These are phyloP conservation scores for Lenzites betulinus DNA, from an alignment of 768 basidiomycete species.

Conservation along the genomic window DNA sequence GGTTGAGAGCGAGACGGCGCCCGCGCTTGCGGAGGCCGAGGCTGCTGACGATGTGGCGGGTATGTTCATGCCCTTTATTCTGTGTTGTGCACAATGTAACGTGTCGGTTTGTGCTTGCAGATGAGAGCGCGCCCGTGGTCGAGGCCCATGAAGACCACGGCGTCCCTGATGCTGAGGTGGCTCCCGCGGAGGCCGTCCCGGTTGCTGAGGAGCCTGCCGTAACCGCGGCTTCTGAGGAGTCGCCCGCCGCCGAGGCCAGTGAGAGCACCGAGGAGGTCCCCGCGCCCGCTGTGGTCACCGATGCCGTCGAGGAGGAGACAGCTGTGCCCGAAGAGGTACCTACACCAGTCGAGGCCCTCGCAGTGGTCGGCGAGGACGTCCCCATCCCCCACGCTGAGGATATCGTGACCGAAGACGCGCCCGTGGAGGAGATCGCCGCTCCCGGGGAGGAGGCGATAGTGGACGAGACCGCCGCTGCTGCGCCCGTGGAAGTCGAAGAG, in stretches of 20 bases:
- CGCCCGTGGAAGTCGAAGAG: background rate
- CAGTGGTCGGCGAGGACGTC: background rate
- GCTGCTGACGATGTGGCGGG: background rate
- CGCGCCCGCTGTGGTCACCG: background rate
- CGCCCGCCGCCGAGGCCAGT: background rate
- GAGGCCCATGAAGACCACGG: background rate
- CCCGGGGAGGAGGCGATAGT: background rate
- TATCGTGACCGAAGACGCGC: background rate
- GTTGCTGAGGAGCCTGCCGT: background rate
- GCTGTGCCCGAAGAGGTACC: background rate
- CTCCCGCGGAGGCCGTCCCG: background rate
- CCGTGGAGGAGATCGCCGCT: slow-evolving; percentile 5
- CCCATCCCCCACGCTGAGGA: background rate
- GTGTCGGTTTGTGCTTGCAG: background rate
- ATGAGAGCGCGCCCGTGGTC: background rate
- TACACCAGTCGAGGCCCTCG: background rate
- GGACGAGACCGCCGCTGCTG: slow-evolving; percentile 4
- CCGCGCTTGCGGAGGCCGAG: background rate
- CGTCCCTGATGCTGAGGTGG: background rate
- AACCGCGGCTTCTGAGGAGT: background rate
- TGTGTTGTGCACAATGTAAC: background rate
- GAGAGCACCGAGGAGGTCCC: background rate
- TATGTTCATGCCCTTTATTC: background rate
- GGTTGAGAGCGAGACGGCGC: background rate
- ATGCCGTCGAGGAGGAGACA: background rate